Evolutionary conservation across 2,329 filamentous ascomycete genomes (phyloP).

Genomic region (Dactylonectria estremocensis): DNA sequence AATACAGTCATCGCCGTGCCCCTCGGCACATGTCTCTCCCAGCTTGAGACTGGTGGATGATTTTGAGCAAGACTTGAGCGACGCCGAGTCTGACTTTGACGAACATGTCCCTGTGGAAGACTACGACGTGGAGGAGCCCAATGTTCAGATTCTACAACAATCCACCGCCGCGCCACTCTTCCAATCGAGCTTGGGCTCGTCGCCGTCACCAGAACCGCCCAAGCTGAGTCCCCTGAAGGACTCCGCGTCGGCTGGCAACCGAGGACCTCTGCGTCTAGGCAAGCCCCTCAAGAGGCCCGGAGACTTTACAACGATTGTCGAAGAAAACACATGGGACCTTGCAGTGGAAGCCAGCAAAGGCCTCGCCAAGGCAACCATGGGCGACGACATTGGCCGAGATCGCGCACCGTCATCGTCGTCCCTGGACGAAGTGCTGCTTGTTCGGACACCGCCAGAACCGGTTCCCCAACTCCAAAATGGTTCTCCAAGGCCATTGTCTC

Average conservation of each 20-base stretch:
- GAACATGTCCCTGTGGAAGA: conserved; percentile 63
- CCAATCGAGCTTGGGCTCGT: conserved; percentile 55
- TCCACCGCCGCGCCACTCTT: conserved; percentile 53
- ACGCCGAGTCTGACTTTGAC: conserved; percentile 60
- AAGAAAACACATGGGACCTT: conserved; percentile 64
- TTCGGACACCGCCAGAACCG: conserved; percentile 40
- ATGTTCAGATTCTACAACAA: conserved; percentile 62
- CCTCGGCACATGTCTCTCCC: conserved; percentile 37
- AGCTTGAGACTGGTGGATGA: conserved; percentile 37
- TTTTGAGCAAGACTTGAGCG: conserved; percentile 53
- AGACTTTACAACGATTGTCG: conserved; percentile 62
- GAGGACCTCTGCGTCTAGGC: conserved; percentile 49
- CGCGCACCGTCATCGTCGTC: conserved; percentile 51
- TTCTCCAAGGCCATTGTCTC: conserved; percentile 29
- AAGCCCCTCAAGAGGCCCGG: conserved; percentile 53
- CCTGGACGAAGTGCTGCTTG: conserved; percentile 53
- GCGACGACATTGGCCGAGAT: conserved; percentile 32
- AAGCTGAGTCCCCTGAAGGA: conserved; percentile 68
- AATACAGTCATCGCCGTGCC: conserved; percentile 49
- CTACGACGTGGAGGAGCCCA: conserved; percentile 59
- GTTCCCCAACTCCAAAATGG: conserved; percentile 28
- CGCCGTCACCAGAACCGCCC: conserved; percentile 63
- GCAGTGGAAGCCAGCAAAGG: conserved; percentile 44
- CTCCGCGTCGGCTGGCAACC: conserved; percentile 66
- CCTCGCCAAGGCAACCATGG: conserved; percentile 18